A percentile compares a stretch with the other conserved stretches of the same genome.
Conservation (phyloP, 2,329 filamentous ascomycete genomes). For the Cytospora piceae region DNA sequence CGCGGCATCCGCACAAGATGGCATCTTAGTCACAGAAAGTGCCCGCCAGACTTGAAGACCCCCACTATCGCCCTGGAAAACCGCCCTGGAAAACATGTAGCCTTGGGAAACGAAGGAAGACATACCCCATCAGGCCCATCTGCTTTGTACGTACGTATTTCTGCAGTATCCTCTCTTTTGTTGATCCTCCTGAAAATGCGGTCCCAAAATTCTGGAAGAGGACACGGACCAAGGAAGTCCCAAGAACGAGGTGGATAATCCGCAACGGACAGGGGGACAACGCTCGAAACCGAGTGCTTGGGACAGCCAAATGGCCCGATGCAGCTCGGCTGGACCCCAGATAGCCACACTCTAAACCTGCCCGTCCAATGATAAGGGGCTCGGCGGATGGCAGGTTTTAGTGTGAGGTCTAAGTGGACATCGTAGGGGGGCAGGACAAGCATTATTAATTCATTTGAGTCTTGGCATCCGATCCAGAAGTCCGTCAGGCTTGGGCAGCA, state of each 20-base stretch:
- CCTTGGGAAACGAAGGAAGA: too few species aligned
- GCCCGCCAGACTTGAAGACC: neutral
- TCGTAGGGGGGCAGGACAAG: neutral
- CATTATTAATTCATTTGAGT: neutral
- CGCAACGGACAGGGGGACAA: neutral
- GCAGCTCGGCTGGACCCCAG: neutral
- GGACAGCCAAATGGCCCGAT: neutral
- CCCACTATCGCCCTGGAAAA: neutral
- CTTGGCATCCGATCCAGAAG: neutral
- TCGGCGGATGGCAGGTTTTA: neutral
- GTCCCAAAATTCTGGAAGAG: slow-evolving; percentile 4
- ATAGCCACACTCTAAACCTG: neutral
- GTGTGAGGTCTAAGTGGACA: neutral
- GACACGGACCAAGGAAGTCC: neutral
- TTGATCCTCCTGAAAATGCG: slow-evolving; percentile 6
- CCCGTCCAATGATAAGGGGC: neutral
- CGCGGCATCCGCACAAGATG: neutral
- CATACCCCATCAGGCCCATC: too few species aligned
- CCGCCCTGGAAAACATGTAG: too few species aligned
- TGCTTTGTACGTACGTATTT: too few species aligned
- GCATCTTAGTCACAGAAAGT: neutral
- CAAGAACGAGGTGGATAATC: neutral
- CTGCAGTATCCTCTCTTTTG: too few species aligned
- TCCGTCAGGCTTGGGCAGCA: neutral
- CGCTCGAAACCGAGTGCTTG: neutral